These are phyloP conservation scores for Aspergillus tanneri DNA, from an alignment of 2,329 filamentous ascomycete genomes.

Conservation along the genomic window DNA sequence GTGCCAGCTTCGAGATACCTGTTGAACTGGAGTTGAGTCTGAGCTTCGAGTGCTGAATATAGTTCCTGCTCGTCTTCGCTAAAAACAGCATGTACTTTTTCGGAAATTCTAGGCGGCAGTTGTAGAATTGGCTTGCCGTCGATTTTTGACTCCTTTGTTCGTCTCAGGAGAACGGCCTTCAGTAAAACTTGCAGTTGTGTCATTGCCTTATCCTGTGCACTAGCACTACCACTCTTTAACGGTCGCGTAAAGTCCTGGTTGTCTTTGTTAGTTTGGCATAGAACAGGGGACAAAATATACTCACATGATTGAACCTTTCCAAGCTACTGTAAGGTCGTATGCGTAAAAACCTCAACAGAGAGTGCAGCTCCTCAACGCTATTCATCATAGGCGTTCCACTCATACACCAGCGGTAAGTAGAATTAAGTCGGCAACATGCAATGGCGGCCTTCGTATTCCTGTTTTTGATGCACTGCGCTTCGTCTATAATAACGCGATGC, in stretches of 20 bases:
- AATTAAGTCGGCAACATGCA: slow-evolving; percentile 59
- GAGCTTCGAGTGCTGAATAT: slow-evolving; percentile 65
- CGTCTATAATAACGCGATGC: slow-evolving; percentile 72
- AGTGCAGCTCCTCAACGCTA: slow-evolving; percentile 71
- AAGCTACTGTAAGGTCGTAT: slow-evolving; percentile 72
- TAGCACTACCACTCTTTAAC: slow-evolving; percentile 45
- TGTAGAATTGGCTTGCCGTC: slow-evolving; percentile 75
- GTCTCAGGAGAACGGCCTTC: slow-evolving; percentile 76
- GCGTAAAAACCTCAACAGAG: slow-evolving; percentile 71
- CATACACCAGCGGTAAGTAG: slow-evolving; percentile 69
- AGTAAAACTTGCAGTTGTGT: slow-evolving; percentile 69
- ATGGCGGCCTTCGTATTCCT: slow-evolving; percentile 60
- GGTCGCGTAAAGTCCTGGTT: slow-evolving; percentile 53
- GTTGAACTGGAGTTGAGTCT: slow-evolving; percentile 70
- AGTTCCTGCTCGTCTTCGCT: slow-evolving; percentile 63
- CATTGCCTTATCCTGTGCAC: slow-evolving; percentile 57
- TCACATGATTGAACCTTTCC: slow-evolving; percentile 59
- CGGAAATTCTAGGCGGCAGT: slow-evolving; percentile 65
- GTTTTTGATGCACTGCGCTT: slow-evolving; percentile 81
- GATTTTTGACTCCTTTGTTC: slow-evolving; percentile 75
- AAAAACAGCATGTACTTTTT: slow-evolving; percentile 64
- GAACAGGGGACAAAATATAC: slow-evolving; percentile 20
- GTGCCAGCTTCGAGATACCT: slow-evolving; percentile 69
- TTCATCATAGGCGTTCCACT: slow-evolving; percentile 92
- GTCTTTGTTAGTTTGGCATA: neutral